Evolutionary conservation across 2,329 filamentous ascomycete species (phyloP), one percentile per base, ranked within the genome.

Genomic region (Bretziella fagacearum): DNA sequence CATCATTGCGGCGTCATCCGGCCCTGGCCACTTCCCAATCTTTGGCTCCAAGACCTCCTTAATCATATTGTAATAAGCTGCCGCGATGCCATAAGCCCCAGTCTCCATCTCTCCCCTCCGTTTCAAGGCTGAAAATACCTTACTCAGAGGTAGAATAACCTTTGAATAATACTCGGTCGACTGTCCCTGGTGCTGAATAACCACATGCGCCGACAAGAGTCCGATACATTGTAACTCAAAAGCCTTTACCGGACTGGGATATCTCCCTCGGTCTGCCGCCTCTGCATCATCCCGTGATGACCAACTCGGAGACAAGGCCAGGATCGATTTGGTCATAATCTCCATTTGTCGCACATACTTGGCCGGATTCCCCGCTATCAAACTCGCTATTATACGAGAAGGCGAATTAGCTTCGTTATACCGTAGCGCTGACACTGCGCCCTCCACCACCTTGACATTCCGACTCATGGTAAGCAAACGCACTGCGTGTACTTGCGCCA

Each of bases 271-370:
- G 50, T 79, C 71, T 3, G 61, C 56, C 0, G 75, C 75, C 1
- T 66, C 53, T 3, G 59, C 60, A 55, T 87, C 82, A 33, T 79
- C 73, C 7, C 73, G 70, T 42, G 65, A 64, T 2, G 79, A 75
- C n/a, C 81, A 65, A 54, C 74, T 80, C 1, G 82, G 81, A 23
- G 77, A 73, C 1, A 86, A 61, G 0, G 75, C 71, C 1, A 86
- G 63, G 0, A 86, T 62, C 2, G 68, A 67, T 53, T 82, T 77
- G 0, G 79, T 76, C 1, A 85, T 57, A 0, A 67, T 69, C 43
- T 84, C 79, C 15, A 87, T 62, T 52, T 84, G 79, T 2, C 74
- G 74, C 7, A 73, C 67, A 15, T 69, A 65, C 56, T 82, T 85
- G 6, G 64, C 62, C 8, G 64, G 58, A 20, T 23, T 51, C n/a